Base-by-base conservation (phyloP, 805 yeast genomes). In the Maudiozyma turicensis region DNA sequence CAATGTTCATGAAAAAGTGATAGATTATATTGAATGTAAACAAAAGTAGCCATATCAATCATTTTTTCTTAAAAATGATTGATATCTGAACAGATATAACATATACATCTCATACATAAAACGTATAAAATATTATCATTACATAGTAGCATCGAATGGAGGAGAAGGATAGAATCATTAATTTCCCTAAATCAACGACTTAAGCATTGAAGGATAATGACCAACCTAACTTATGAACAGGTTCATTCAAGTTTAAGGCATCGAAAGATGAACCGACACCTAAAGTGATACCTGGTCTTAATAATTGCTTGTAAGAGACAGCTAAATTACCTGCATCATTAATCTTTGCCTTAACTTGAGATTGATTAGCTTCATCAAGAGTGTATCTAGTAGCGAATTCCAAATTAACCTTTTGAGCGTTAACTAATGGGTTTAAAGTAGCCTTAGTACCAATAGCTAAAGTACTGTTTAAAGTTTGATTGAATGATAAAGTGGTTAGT, bases 391-490 rank as follows among this genome's bases (percentile, higher is more conserved):
- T 81, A 64, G 96, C 97, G 58, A 90, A 85, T 79, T 93, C 98
- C 63, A 93, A 81, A 66, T 85, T 86, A 64, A 90, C 96, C n/a
- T 52, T 54, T 65, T 87, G 78, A 48, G 82, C 69, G 54, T 69
- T 68, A 44, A 80, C 69, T 71, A 79, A 76, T 56, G 95, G 81
- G 76, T 90, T 95, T 82, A 91, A 88, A 59, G 91, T 82, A 64
- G 96, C 95, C 78, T 86, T 88, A 67, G 97, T 95, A 76, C 96
- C 98, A 63, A 88, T 95, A 80, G 91, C 95, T 61, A 91, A 87
- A 61, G 76, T 72, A 58, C 95, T 86, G 61, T 89, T 81, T 57
- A 91, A 95, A 74, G 80, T 84, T 84, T 91, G 97, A 87, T 82
- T 90, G 83, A 89, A 89, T 63, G 95, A 90, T 64, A 96, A 96